Evolutionary conservation across 139 green algal species (phyloP).

Genomic region (Chlorella sp.): DNA sequence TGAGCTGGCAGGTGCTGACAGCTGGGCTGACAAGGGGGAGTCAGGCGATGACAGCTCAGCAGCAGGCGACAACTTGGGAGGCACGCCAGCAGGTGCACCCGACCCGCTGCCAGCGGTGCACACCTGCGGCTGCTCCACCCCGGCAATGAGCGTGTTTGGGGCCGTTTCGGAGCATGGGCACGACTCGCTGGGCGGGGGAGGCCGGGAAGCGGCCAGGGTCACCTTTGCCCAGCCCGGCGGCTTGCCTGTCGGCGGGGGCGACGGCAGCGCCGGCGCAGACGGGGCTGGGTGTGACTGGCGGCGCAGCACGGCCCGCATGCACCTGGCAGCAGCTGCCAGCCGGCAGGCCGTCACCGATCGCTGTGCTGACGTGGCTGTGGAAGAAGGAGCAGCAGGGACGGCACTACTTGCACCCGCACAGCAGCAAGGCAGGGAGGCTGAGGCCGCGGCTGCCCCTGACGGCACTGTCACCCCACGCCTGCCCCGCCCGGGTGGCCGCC

Average conservation of each 20-base stretch:
- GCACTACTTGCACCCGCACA: background rate
- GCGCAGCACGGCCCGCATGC: background rate
- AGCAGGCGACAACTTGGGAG: background rate
- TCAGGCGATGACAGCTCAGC: background rate
- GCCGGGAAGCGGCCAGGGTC: too few relatives aligned
- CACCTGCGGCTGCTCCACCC: background rate
- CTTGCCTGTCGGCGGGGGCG: too few relatives aligned
- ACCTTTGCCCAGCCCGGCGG: too few relatives aligned
- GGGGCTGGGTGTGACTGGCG: background rate
- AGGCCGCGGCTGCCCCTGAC: too few relatives aligned
- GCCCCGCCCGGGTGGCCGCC: background rate
- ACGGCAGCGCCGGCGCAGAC: background rate
- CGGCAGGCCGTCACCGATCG: background rate
- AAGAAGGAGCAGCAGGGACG: background rate
- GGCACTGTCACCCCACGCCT: background rate
- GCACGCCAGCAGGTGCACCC: background rate
- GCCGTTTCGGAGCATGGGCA: background rate
- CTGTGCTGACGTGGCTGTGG: background rate
- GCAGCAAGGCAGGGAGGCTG: background rate
- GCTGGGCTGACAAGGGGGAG: background rate
- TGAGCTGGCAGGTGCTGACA: background rate
- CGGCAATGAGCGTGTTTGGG: background rate
- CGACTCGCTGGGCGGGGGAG: background rate
- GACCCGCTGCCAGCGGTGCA: background rate
- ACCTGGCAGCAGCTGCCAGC: background rate